These are phyloP conservation scores for Hypericum perforatum DNA, from an alignment of 345 rosid species.

Conservation along the genomic window DNA sequence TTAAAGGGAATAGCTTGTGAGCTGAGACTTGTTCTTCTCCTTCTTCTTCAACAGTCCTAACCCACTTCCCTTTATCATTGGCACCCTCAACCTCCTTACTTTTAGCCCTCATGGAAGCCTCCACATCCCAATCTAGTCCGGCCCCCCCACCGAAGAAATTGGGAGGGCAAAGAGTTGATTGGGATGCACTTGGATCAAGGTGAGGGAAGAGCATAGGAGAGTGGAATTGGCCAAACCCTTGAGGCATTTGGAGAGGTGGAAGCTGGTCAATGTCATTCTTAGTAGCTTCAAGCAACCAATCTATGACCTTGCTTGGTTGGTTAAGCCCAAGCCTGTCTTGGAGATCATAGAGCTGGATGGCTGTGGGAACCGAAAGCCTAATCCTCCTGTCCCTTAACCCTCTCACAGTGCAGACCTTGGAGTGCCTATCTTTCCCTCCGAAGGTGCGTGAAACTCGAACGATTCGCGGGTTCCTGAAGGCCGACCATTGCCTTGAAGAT, in stretches of 20 bases:
- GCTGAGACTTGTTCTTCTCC: slow-evolving; percentile 28
- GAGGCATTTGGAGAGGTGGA: slow-evolving; percentile 79
- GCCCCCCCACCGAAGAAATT: too few species aligned
- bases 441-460: slow-evolving; percentile 76
- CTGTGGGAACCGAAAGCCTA: slow-evolving; percentile 89
- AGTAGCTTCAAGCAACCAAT: slow-evolving; percentile 78
- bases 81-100: too few species aligned
- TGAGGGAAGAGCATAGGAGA: too few species aligned
- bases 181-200: too few species aligned
- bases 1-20: slow-evolving; percentile 35
- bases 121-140: too few species aligned
- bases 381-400: slow-evolving; percentile 84
- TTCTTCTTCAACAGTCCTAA: slow-evolving; percentile 30
- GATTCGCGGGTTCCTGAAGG: slow-evolving; percentile 81
- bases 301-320: slow-evolving; percentile 92
- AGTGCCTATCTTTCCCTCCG: slow-evolving; percentile 96
- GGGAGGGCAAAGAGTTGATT: too few species aligned
- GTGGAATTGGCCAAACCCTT: neutral
- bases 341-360: slow-evolving; percentile 81
- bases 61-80: slow-evolving; percentile 59
- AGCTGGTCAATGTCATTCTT: slow-evolving; percentile 74
- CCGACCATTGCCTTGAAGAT: slow-evolving; percentile 51
- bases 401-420: slow-evolving; percentile 87
- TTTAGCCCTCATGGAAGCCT: too few species aligned
- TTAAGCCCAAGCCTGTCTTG: slow-evolving; percentile 75